Conservation (phyloP, 306 rosid genomes). For the Cicer cuneatum region DNA sequence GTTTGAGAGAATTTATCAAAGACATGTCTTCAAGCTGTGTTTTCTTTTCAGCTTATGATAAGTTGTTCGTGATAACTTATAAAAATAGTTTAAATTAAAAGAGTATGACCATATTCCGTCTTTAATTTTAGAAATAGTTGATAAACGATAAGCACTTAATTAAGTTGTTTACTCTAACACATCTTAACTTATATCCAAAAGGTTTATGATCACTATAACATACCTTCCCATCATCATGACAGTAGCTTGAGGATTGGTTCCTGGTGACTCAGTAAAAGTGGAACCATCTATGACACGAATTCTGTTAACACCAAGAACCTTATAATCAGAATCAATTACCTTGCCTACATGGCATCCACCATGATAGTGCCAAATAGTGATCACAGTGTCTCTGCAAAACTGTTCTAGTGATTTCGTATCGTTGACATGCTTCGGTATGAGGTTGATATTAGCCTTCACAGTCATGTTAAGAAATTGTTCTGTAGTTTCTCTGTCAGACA, state of each 20-base stretch:
- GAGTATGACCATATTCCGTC: too few species aligned
- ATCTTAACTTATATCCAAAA: background rate
- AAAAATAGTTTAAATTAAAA: too few species aligned
- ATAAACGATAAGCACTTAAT: too few species aligned
- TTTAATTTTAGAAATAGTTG: too few species aligned
- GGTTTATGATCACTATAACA: background rate
- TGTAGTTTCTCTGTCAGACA: conserved; percentile 46
- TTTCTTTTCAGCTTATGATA: background rate
- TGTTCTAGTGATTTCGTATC: conserved; percentile 77
- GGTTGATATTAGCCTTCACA: conserved; percentile 79
- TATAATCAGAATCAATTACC: conserved; percentile 63
- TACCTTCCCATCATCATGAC: conserved; percentile 99
- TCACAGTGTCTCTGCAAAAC: conserved; percentile 88
- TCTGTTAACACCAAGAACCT: conserved; percentile 76
- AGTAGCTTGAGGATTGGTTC: conserved; percentile 96
- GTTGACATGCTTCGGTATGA: conserved; percentile 71
- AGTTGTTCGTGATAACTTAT: too few species aligned
- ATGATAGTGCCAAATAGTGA: conserved; percentile 97
- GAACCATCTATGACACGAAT: conserved; percentile 89
- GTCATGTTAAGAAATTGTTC: conserved; percentile 71
- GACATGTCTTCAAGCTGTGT: too few species aligned
- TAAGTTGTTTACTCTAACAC: too few species aligned
- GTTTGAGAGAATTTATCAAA: background rate
- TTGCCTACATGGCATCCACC: conserved; percentile 91
- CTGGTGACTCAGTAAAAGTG: conserved; percentile 75